These are phyloP conservation scores for Cordyceps cicadae DNA, from an alignment of 2,329 filamentous ascomycete species.

Conservation along the genomic window DNA sequence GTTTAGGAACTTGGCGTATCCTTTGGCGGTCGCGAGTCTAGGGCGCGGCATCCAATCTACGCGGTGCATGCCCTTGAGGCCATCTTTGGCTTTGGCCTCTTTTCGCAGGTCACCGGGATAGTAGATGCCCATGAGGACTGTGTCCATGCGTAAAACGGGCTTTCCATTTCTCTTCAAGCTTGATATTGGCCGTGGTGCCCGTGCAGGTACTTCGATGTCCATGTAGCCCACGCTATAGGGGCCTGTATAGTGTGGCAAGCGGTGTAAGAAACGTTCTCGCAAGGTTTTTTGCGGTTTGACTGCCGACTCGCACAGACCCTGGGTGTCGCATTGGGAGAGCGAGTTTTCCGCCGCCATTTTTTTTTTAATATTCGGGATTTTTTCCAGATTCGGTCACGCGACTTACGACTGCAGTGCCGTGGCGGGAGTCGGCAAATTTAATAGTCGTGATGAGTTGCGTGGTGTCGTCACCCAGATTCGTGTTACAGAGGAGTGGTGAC, in stretches of 20 bases:
- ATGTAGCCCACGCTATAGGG: slow-evolving; percentile 61
- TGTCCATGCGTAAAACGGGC: slow-evolving; percentile 37
- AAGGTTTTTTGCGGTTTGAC: slow-evolving; percentile 23
- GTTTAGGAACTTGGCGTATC: slow-evolving; percentile 54
- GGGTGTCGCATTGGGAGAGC: not conserved
- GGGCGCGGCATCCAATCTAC: slow-evolving; percentile 56
- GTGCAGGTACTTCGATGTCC: slow-evolving; percentile 55
- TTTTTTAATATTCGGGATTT: not conserved
- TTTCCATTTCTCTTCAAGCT: slow-evolving; percentile 31
- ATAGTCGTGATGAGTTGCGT: not conserved
- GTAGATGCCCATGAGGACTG: slow-evolving; percentile 57
- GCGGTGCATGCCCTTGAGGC: slow-evolving; percentile 37
- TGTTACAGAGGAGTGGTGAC: not conserved
- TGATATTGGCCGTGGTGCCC: slow-evolving; percentile 31
- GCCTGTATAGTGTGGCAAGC: slow-evolving; percentile 54
- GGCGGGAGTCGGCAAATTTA: not conserved
- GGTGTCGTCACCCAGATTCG: slow-evolving; percentile 3
- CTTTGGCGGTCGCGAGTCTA: slow-evolving; percentile 45
- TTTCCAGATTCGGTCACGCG: not conserved
- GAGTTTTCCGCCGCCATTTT: not conserved
- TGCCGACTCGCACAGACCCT: slow-evolving; percentile 14
- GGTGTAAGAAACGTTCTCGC: slow-evolving; percentile 32
- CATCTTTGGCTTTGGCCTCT: slow-evolving; percentile 17
- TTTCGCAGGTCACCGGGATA: slow-evolving; percentile 46
- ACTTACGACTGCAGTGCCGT: not conserved